Evolutionary conservation across 495 filamentous ascomycete genomes (phyloP), one percentile per base, ranked within the genome.

Genomic region (Trichoderma reesei): DNA sequence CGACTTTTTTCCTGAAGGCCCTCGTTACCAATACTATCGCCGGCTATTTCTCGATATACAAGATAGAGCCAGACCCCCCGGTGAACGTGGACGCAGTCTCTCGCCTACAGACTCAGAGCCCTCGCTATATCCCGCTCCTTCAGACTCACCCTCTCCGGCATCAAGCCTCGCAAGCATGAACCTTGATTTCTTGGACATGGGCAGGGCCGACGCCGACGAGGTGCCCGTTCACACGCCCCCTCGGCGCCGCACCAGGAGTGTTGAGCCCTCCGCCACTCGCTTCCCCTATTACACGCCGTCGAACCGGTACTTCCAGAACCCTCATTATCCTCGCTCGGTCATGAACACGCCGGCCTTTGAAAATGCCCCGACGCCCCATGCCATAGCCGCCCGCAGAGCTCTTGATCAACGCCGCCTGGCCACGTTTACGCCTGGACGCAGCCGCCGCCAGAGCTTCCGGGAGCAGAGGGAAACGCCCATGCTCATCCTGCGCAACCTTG

Each of bases 381-480:
- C 85, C 34, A 76, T 78, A 66, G 81, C 80, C 44, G 81, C 81
- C 60, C 81, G 88, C 62, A 84, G 86, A 60, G 85, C 88, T 16
- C 82, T 90, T 60, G 85, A 90, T 69, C 79, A 82, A 67, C 85
- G 90, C 54, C 84, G 88, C 42, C 83, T 87, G n/a, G 88, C 86
- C n/a, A 82, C 80, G 41, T 74, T 86, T 65, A 92, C 90, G 0
- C 89, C 90, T 34, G 87, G 82, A 33, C 79, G 83, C n/a, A 79
- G 83, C 61, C 82, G 88, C 3, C 78, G 90, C 61, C 81, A 81
- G 63, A 91, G 88, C 67, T 78, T 83, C 26, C 80, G 85, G 46
- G 77, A 87, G 65, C 85, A 88, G 69, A 82, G 89, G 54, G 89
- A 92, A 72, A 91, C 90, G 6, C 89, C 89, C 6, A 85, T 89